A percentile compares a stretch with the other conserved stretches of the same genome.
phyloP scores from a whole-genome alignment of 2,329 filamentous ascomycete genomes.

The Pseudogymnoascus sp. region DNA sequence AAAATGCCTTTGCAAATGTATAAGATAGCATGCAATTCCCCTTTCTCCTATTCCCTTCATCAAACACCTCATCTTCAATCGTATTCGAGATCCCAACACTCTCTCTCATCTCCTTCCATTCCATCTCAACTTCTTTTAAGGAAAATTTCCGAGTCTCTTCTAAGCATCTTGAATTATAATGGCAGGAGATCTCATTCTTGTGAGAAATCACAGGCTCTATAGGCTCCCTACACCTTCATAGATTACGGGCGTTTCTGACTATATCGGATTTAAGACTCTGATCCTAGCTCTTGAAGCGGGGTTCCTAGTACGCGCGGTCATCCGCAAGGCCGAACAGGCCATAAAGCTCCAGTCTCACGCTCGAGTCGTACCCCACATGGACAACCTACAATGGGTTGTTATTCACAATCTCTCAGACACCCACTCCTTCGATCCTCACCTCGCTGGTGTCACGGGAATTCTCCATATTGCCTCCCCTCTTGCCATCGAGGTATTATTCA shows the following conservation, averaged over 20 bases:
- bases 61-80: constrained; percentile 1
- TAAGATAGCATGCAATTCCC: constrained; percentile 13
- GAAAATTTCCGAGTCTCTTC: constrained; percentile 8
- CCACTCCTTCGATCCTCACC: constrained; percentile 10
- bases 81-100: constrained; percentile 8
- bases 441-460: constrained; percentile 12
- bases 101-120: not conserved
- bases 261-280: constrained; percentile 11
- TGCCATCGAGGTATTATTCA: constrained; percentile 9
- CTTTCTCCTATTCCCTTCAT: constrained; percentile 9
- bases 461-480: constrained; percentile 15
- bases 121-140: constrained; percentile 5
- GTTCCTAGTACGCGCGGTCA: constrained; percentile 11
- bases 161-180: constrained; percentile 9
- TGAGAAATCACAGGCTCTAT: not conserved
- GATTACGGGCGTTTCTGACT: constrained; percentile 10
- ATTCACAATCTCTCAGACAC: constrained; percentile 14
- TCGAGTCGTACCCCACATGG: constrained; percentile 4
- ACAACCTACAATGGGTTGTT: constrained; percentile 11
- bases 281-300: constrained; percentile 12
- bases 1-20: constrained; percentile 13
- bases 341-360: not conserved
- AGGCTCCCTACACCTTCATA: constrained; percentile 8
- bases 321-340: constrained; percentile 13
- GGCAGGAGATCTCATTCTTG: constrained; percentile 14